Conservation (phyloP, 805 yeast genomes). For the Saccharomyces paradoxus region DNA sequence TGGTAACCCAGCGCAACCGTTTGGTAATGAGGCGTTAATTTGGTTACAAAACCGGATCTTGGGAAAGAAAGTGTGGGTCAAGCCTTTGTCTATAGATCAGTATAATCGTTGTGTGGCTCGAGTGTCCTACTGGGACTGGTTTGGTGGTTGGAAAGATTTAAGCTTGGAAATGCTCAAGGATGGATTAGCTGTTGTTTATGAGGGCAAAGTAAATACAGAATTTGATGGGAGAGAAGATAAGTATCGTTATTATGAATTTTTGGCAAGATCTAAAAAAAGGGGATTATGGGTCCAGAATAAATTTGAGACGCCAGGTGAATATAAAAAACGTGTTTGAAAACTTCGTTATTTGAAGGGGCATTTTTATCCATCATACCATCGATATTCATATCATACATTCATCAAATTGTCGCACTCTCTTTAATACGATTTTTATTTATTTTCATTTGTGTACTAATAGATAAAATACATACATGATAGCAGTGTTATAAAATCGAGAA, state of each 20-base stretch:
- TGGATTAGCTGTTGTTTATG: constrained; percentile 86
- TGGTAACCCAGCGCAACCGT: constrained; percentile 89
- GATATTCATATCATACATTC: background rate
- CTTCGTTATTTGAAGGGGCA: background rate
- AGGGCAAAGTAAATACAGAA: constrained; percentile 71
- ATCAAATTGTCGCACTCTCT: background rate
- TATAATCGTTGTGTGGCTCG: constrained; percentile 82
- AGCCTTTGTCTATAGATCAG: constrained; percentile 79
- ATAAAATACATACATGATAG: background rate
- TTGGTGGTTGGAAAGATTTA: constrained; percentile 68
- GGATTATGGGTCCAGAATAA: constrained; percentile 66
- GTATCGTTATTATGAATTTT: constrained; percentile 52
- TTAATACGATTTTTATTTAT: background rate
- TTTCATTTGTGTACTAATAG: background rate
- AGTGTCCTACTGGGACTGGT: constrained; percentile 45
- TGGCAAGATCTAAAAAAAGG: constrained; percentile 45
- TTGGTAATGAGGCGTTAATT: constrained; percentile 67
- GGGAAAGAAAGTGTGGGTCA: constrained; percentile 61
- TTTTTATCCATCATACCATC: background rate
- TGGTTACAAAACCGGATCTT: constrained; percentile 66
- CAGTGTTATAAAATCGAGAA: background rate
- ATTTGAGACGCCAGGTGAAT: constrained; percentile 70
- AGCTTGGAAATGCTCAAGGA: constrained; percentile 77
- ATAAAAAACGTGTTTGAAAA: constrained; percentile 38
- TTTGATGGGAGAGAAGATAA: constrained; percentile 67